phyloP scores from a whole-genome alignment of 352 stramenopile species.

The Globisporangium nodosum region DNA sequence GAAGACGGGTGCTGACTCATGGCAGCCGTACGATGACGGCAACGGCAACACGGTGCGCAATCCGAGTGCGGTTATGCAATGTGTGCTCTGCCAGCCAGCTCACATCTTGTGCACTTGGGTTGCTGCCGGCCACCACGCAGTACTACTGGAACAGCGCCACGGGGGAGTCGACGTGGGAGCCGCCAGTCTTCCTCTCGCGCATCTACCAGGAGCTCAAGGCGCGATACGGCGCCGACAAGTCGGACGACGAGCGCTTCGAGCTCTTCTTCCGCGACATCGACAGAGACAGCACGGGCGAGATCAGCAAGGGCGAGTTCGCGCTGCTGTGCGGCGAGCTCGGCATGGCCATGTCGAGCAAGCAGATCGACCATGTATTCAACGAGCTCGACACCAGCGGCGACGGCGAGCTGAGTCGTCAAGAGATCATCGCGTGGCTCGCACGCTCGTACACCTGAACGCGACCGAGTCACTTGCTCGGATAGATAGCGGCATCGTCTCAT shows the following conservation, averaged over 20 bases:
- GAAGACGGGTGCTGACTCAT: constrained; percentile 20
- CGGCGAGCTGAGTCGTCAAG: constrained; percentile 46
- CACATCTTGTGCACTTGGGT: neutral
- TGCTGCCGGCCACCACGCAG: constrained; percentile 13
- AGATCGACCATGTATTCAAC: constrained; percentile 49
- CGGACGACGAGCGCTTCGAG: constrained; percentile 53
- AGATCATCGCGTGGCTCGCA: constrained; percentile 57
- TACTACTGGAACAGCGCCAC: constrained; percentile 73
- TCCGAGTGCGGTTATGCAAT: neutral
- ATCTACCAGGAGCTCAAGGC: constrained; percentile 50
- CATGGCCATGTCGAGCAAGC: constrained; percentile 52
- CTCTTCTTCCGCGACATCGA: constrained; percentile 65
- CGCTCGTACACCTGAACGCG: constrained; percentile 28
- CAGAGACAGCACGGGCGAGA: constrained; percentile 46
- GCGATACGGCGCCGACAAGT: constrained; percentile 45
- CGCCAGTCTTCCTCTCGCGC: constrained; percentile 39
- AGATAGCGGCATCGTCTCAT: constrained; percentile 1
- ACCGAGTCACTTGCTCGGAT: constrained; percentile 1
- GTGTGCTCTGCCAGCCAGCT: neutral
- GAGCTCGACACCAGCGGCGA: constrained; percentile 61
- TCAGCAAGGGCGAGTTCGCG: constrained; percentile 62
- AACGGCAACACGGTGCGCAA: constrained; percentile 49
- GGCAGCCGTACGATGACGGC: constrained; percentile 54
- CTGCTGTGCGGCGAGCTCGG: constrained; percentile 58
- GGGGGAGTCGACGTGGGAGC: constrained; percentile 58